These are phyloP conservation scores for Penstemon barbatus DNA, from an alignment of 257 asterid species.

Conservation along the genomic window DNA sequence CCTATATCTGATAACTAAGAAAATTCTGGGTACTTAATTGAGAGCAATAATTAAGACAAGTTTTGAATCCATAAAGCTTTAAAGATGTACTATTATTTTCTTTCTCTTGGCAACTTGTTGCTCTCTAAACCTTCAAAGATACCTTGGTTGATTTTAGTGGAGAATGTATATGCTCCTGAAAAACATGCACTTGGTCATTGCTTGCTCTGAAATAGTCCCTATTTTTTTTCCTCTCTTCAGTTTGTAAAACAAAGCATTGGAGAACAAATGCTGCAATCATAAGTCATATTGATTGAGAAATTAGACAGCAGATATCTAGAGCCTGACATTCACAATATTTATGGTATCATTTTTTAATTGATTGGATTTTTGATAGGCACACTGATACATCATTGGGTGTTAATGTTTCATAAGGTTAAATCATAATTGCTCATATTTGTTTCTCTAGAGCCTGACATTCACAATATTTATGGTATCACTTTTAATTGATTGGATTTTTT, in stretches of 20 bases:
- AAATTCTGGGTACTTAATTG: constrained; percentile 16
- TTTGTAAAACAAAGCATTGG: background rate
- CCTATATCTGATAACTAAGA: background rate
- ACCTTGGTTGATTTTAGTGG: constrained; percentile 14
- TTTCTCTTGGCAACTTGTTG: background rate
- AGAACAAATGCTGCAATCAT: background rate
- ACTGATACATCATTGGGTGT: background rate
- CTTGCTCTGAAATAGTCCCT: constrained; percentile 10
- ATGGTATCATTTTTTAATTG: background rate
- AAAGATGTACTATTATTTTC: background rate
- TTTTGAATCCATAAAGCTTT: constrained; percentile 16
- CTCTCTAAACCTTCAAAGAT: constrained; percentile 7
- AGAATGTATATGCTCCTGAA: constrained; percentile 10
- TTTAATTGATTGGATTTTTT: background rate
- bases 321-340: background rate
- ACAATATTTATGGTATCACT: background rate
- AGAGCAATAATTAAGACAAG: background rate
- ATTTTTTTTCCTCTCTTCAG: background rate
- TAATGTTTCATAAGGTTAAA: background rate
- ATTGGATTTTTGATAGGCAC: constrained; percentile 2
- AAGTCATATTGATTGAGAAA: constrained; percentile 11
- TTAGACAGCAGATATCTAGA: constrained; percentile 1
- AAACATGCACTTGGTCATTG: constrained; percentile 1
- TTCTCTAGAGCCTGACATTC: background rate
- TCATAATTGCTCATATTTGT: background rate